phyloP scores from a whole-genome alignment of 2,329 filamentous ascomycete genomes.

The Stachybotrys chlorohalonatus region DNA sequence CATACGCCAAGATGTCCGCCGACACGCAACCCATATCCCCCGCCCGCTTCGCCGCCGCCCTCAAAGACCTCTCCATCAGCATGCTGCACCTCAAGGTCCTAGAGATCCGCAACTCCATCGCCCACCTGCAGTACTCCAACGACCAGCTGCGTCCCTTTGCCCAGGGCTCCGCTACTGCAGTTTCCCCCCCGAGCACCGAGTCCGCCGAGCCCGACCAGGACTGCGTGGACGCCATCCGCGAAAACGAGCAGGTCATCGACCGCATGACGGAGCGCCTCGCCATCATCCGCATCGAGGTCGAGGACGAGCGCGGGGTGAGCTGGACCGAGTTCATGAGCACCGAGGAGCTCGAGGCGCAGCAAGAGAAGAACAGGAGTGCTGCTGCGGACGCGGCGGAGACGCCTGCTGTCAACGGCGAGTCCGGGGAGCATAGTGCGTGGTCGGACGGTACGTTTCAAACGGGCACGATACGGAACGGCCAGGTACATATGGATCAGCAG shows the following conservation, averaged over 20 bases:
- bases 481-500: constrained; percentile 33
- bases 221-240: constrained; percentile 63
- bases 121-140: constrained; percentile 67
- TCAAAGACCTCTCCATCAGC: constrained; percentile 56
- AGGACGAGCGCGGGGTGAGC: constrained; percentile 38
- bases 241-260: constrained; percentile 61
- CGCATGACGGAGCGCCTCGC: constrained; percentile 59
- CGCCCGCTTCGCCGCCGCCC: constrained; percentile 55
- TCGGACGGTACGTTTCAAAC: constrained; percentile 55
- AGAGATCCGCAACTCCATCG: constrained; percentile 66
- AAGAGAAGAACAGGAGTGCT: constrained; percentile 14
- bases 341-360: constrained; percentile 30
- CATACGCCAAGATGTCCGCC: constrained; percentile 44
- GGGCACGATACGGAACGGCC: constrained; percentile 43
- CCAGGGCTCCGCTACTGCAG: constrained; percentile 32
- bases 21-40: constrained; percentile 52
- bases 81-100: constrained; percentile 65
- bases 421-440: constrained; percentile 37
- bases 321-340: constrained; percentile 48
- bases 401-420: constrained; percentile 9
- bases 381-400: constrained; percentile 3
- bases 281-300: constrained; percentile 56
- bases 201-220: constrained; percentile 46
- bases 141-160: constrained; percentile 62
- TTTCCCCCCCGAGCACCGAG: constrained; percentile 7